A percentile compares a stretch with the other conserved stretches of the same genome.
Conservation (phyloP, 768 basidiomycete genomes). For the Cystofilobasidium macerans region DNA sequence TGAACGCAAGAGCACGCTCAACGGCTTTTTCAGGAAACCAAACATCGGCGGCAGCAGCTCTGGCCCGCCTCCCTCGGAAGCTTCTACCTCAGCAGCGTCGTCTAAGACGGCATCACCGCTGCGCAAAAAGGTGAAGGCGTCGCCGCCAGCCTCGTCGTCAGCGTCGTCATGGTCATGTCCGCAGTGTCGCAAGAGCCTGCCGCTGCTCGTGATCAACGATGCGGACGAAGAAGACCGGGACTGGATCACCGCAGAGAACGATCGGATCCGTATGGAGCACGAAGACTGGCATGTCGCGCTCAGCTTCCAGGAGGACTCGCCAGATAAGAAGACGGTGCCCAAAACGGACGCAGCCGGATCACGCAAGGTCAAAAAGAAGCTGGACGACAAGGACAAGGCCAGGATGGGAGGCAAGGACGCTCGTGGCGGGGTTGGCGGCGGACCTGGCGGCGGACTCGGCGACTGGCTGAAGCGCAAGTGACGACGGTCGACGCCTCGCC, state of each 20-base stretch:
- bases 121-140: neutral
- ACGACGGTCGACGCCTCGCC: neutral
- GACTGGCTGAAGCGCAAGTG: neutral
- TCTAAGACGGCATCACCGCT: neutral
- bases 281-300: slow-evolving; percentile 17
- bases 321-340: neutral
- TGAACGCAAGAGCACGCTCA: neutral
- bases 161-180: slow-evolving; percentile 7
- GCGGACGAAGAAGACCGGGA: neutral
- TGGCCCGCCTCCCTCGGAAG: neutral
- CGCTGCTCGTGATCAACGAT: neutral
- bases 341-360: neutral
- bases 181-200: slow-evolving; percentile 9
- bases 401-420: neutral
- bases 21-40: neutral
- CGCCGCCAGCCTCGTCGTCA: neutral
- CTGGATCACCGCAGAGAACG: neutral
- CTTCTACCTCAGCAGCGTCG: neutral
- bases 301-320: slow-evolving; percentile 6
- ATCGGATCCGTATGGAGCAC: slow-evolving; percentile 19
- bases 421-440: neutral
- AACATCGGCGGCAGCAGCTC: neutral
- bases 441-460: neutral
- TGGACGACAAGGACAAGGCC: neutral
- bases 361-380: neutral